Evolutionary conservation across 164 flowering plant species (phyloP).

Genomic region (Dillenia suffruticosa): DNA sequence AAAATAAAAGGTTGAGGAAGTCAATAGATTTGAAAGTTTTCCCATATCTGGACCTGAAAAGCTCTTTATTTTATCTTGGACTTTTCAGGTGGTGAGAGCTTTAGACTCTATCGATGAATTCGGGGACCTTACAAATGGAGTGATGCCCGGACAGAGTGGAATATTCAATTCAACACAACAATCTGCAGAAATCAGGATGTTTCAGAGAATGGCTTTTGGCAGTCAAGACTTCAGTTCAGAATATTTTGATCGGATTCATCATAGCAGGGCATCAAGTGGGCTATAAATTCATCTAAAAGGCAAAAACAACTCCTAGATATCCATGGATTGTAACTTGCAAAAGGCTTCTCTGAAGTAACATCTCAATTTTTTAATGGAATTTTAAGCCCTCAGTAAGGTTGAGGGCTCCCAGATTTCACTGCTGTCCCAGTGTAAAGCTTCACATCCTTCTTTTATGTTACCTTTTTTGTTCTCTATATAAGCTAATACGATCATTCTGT

Average conservation of each 20-base stretch:
- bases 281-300: no score
- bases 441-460: no score
- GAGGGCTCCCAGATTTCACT: no score
- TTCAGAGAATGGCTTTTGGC: slow-evolving; percentile 53
- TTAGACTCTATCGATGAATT: slow-evolving; percentile 37
- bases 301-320: no score
- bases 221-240: slow-evolving; percentile 46
- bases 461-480: no score
- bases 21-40: not conserved
- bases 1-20: no score
- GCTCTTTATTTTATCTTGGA: not conserved
- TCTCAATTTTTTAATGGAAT: no score
- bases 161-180: slow-evolving; percentile 34
- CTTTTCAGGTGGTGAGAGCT: slow-evolving; percentile 45
- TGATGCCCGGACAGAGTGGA: slow-evolving; percentile 57
- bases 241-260: slow-evolving; percentile 22
- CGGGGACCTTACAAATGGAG: slow-evolving; percentile 46
- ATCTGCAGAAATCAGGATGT: slow-evolving; percentile 53
- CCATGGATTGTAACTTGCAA: no score
- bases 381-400: no score
- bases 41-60: not conserved
- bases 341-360: no score
- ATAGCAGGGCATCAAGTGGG: slow-evolving; percentile 13
- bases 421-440: no score
- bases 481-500: no score